Evolutionary conservation across 192 early-diverging fungal species (phyloP).

Genomic region (Coemansia sp.): DNA sequence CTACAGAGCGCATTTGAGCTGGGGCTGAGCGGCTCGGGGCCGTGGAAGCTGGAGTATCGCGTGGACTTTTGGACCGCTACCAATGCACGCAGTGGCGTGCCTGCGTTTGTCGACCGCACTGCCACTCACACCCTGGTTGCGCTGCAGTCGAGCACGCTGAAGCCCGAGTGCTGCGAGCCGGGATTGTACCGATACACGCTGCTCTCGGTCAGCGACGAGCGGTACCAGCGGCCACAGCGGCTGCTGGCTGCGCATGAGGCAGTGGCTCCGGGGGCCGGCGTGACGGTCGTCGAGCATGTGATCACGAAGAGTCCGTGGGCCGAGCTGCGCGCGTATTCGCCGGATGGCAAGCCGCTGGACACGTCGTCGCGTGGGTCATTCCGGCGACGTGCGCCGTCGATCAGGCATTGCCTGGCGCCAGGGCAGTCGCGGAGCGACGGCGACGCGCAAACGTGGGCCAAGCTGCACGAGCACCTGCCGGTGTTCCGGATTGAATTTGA

Average conservation of each 20-base stretch:
- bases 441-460: slow-evolving; percentile 38
- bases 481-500: slow-evolving; percentile 48
- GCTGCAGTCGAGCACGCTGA: slow-evolving; percentile 31
- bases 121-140: slow-evolving; percentile 27
- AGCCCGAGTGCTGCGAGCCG: slow-evolving; percentile 31
- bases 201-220: slow-evolving; percentile 37
- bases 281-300: slow-evolving; percentile 30
- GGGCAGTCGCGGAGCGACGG: slow-evolving; percentile 30
- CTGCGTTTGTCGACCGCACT: slow-evolving; percentile 22
- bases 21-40: slow-evolving; percentile 36
- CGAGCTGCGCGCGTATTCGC: slow-evolving; percentile 35
- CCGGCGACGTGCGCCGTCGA: slow-evolving; percentile 10
- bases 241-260: slow-evolving; percentile 3
- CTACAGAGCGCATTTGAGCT: slow-evolving; percentile 24
- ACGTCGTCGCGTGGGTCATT: slow-evolving; percentile 10
- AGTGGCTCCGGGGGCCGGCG: background rate
- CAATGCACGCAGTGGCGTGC: slow-evolving; percentile 17
- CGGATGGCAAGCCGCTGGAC: slow-evolving; percentile 25
- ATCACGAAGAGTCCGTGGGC: slow-evolving; percentile 29
- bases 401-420: slow-evolving; percentile 39
- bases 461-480: slow-evolving; percentile 33
- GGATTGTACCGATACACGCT: slow-evolving; percentile 46
- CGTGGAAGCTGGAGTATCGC: slow-evolving; percentile 42
- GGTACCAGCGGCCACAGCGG: slow-evolving; percentile 33
- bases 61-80: slow-evolving; percentile 34